Evolutionary conservation across 768 basidiomycete species (phyloP), one percentile per base, ranked within the genome.

Genomic region (Russula sp.): DNA sequence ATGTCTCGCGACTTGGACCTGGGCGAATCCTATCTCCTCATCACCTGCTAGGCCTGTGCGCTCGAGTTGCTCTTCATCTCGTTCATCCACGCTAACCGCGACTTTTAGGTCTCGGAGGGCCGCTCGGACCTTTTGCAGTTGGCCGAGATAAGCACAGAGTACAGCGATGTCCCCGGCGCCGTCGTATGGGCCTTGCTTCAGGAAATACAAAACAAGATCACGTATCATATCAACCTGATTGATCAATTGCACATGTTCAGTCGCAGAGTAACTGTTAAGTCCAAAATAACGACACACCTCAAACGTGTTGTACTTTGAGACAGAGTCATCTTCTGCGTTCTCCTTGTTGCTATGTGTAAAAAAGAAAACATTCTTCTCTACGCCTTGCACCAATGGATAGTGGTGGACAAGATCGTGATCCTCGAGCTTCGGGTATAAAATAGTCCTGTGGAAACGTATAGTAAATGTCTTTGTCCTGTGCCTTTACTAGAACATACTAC

Each of bases 301-400:
- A 59, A 82, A 87, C 3, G 70, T 74, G 70, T 91, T 91, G 71
- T 76, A 83, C 66, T 86, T 90, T 58, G 85, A 87, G 0, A 78
- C 78, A 0, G 84, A 82, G n/a, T 90, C 86, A 7, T 86, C 84
- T 9, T 67, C 75, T 1, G 81, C 82, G 36, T 83, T 83, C 72
- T 92, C 90, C 52, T 71, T 73, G 69, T 90, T 79, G 5, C 71
- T 74, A 64, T 92, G 90, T 10, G 80, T 79, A 58, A 90, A 68
- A 74, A 92, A 92, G 72, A 83, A 89, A 1, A 90, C 75, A 63
- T 89, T 83, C 63, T 83, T 82, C 5, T 74, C 69, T 72, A 91
- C 78, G 0, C 90, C 90, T 26, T 81, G 79, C 10, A 91, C 85
- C 14, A 76, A 71, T 0, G 82, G 82, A 71, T 88, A 86, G 0